Conservation (phyloP, 495 filamentous ascomycete species). For the Trichoderma parareesei region DNA sequence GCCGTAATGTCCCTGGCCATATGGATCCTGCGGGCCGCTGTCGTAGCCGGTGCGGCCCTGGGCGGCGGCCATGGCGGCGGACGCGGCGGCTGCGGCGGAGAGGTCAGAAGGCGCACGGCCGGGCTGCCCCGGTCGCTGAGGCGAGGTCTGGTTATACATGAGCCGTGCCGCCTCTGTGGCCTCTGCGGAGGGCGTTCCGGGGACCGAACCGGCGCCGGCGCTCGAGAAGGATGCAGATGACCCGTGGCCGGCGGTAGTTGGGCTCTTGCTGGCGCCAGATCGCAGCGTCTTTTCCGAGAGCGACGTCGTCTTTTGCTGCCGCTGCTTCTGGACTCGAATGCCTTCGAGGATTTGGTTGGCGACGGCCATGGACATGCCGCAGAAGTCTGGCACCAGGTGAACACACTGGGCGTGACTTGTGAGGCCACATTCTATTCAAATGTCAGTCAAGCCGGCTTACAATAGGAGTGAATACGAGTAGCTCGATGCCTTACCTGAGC, state of each 20-base stretch:
- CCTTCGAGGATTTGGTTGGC: constrained; percentile 85
- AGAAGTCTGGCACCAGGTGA: constrained; percentile 97
- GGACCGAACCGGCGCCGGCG: constrained; percentile 10
- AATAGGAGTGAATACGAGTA: constrained; percentile 11
- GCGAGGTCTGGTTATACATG: constrained; percentile 39
- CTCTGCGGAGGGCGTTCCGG: constrained; percentile 28
- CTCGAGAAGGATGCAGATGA: constrained; percentile 28
- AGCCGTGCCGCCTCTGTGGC: constrained; percentile 43
- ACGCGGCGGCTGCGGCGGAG: constrained; percentile 39
- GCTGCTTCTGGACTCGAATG: constrained; percentile 52
- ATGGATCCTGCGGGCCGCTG: constrained; percentile 31
- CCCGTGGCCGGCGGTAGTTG: constrained; percentile 21
- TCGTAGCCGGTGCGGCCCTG: constrained; percentile 17
- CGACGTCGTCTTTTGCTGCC: constrained; percentile 41
- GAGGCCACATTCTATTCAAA: constrained; percentile 70
- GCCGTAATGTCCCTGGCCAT: constrained; percentile 20
- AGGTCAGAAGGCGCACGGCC: constrained; percentile 34
- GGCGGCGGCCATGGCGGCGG: constrained; percentile 34
- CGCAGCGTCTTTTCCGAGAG: constrained; percentile 62
- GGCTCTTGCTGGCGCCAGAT: constrained; percentile 33
- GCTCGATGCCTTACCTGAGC: constrained; percentile 54
- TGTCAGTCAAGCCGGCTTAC: not conserved
- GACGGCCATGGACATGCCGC: constrained; percentile 97
- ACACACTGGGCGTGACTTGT: constrained; percentile 87
- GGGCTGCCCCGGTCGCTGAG: constrained; percentile 30